Percentiles rank a stretch among this genome's conserved stretches.
phyloP scores from a whole-genome alignment of 495 filamentous ascomycete genomes.

The Amorphotheca resinae region DNA sequence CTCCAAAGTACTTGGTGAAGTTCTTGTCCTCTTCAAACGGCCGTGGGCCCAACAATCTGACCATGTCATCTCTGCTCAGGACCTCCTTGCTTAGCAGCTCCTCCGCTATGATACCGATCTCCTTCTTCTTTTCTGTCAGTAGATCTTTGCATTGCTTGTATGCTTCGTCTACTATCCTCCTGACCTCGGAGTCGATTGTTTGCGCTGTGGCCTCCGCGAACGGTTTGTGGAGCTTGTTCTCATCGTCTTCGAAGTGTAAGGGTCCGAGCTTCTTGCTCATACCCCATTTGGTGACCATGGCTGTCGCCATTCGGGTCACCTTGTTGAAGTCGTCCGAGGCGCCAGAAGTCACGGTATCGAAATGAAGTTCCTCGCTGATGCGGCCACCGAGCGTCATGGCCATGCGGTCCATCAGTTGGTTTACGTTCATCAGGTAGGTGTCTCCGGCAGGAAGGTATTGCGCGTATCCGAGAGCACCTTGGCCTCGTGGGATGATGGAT shows the following conservation, averaged over 20 bases:
- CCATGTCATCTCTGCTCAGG: conserved; percentile 77
- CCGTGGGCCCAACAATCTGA: conserved; percentile 71
- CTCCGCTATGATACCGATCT: conserved; percentile 82
- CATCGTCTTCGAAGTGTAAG: conserved; percentile 72
- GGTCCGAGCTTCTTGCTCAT: conserved; percentile 92
- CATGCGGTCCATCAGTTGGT: conserved; percentile 99
- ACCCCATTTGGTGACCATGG: conserved; percentile 96
- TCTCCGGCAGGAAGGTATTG: conserved; percentile 89
- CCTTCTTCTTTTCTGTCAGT: conserved; percentile 70
- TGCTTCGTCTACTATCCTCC: conserved; percentile 77
- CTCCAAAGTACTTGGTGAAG: conserved; percentile 85
- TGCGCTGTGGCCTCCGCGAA: conserved; percentile 90
- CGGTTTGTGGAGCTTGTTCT: conserved; percentile 77
- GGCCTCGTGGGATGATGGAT: conserved; percentile 92
- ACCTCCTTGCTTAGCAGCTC: conserved; percentile 89
- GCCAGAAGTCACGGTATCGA: conserved; percentile 87
- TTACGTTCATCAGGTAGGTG: conserved; percentile 85
- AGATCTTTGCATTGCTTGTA: conserved; percentile 82
- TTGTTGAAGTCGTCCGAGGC: conserved; percentile 98
- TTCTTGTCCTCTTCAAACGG: conserved; percentile 75
- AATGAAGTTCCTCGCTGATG: conserved; percentile 90
- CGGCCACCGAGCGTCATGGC: conserved; percentile 96
- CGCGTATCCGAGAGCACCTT: conserved; percentile 87
- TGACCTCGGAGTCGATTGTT: conserved; percentile 82
- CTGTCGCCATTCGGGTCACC: conserved; percentile 85